Evolutionary conservation across 768 basidiomycete species (phyloP).

Genomic region (Tylopilus felleus): DNA sequence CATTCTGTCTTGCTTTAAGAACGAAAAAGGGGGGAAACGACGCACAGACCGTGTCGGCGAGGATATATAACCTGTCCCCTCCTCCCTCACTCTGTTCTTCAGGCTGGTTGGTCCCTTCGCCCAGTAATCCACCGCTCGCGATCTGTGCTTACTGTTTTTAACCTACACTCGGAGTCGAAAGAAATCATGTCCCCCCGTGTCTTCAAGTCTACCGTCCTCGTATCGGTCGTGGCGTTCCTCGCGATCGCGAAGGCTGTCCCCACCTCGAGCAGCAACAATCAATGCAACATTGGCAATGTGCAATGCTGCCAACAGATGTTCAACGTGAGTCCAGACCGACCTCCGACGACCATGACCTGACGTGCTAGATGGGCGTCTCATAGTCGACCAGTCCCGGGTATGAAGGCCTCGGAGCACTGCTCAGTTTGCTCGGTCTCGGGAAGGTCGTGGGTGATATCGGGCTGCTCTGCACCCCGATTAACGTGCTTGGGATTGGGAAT

Average conservation of each 20-base stretch:
- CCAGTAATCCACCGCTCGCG: background rate
- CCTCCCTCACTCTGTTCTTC: background rate
- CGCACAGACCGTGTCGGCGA: conserved; percentile 8
- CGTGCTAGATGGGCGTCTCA: background rate
- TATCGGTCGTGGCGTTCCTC: conserved; percentile 7
- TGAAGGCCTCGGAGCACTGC: background rate
- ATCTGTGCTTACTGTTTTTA: background rate
- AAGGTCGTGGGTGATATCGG: conserved; percentile 1
- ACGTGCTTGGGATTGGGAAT: conserved; percentile 3
- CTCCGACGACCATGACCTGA: background rate
- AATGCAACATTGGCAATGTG: conserved; percentile 9
- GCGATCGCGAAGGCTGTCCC: conserved; percentile 2
- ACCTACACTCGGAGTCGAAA: background rate
- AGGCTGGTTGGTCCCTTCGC: background rate
- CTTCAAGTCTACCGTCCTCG: conserved; percentile 11
- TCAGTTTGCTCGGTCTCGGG: background rate
- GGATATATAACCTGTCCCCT: conserved; percentile 9
- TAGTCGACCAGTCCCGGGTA: background rate
- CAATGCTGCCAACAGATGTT: conserved; percentile 6
- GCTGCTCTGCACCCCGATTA: background rate
- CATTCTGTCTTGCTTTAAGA: background rate
- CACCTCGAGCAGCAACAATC: background rate
- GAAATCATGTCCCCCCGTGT: conserved; percentile 10
- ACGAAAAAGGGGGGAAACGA: background rate
- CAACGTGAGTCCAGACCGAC: background rate